Conservation (phyloP, 495 filamentous ascomycete genomes). For the Podospora conica region DNA sequence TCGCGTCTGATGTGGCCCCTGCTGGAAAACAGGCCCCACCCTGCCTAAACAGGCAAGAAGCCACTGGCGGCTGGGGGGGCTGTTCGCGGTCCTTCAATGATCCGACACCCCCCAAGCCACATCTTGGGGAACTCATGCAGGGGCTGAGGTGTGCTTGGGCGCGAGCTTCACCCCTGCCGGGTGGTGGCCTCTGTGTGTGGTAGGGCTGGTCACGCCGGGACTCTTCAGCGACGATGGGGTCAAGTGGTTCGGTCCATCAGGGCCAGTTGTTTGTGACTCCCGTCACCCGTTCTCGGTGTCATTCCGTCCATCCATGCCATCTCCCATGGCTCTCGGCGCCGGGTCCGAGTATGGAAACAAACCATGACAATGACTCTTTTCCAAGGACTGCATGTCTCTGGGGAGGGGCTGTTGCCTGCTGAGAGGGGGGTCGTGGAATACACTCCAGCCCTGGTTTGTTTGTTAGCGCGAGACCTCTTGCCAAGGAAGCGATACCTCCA, state of each 20-base stretch:
- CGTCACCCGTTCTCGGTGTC: neutral
- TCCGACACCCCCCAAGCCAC: conserved; percentile 12
- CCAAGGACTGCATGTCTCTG: neutral
- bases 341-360: neutral
- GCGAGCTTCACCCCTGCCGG: neutral
- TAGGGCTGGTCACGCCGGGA: conserved; percentile 3
- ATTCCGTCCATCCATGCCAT: neutral
- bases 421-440: neutral
- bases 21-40: neutral
- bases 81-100: conserved; percentile 18
- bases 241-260: neutral
- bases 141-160: neutral
- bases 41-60: neutral
- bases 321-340: neutral
- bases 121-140: neutral
- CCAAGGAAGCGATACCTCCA: too few relatives aligned
- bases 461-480: too few relatives aligned
- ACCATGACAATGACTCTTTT: neutral
- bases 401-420: neutral
- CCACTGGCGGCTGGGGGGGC: neutral
- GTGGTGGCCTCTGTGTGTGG: neutral
- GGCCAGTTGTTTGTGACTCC: neutral
- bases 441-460: too few relatives aligned
- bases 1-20: neutral
- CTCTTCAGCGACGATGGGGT: neutral